Base-by-base conservation (phyloP, 129 eudicot species). In the Ambrosia artemisiifolia region DNA sequence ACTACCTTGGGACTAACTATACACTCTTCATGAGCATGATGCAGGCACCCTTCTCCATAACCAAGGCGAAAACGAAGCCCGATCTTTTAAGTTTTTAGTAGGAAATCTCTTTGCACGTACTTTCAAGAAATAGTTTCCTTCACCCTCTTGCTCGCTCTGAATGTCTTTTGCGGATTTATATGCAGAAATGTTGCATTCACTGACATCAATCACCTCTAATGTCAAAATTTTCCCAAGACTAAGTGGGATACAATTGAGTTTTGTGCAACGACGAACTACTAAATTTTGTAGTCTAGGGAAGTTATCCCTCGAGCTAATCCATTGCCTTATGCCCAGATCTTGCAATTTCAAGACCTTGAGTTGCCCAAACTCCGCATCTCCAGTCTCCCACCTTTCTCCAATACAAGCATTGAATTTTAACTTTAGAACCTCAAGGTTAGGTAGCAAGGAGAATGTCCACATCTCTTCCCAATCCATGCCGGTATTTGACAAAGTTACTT, bases 371-470 rank as follows among this genome's bases (percentile, higher is more conserved):
- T 46, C 66, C 13, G 17, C 66, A 12, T 65, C 78, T 0, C 20
- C 30, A 10, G 65, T 19, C 35, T 55, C 69, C 81, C 81, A 80
- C 6, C 0, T 16, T 63, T 51, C 53, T 40, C 80, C 77, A 35
- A 8, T 47, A 55, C 63, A 63, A 6, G 77, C 65, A 12, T 63
- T 9, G 7, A 30, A 1, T 8, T 16, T 14, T 35, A 80, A 63
- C 54, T 80, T 75, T 5, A 80, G 71, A 70, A 63, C 38, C 63
- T 75, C 62, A 0, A 80, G 84, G 50, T 63, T 63, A 2, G 69
- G 77, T 7, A 75, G 47, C 11, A 11, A 24, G 2, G 44, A 34
- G 4, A 81, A 44, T 7, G 35, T 36, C 48, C 56, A 62, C 71
- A 81, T 63, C 38, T 63, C 74, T 8, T 35, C 65, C 84, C 84